Conservation (phyloP, 2,329 filamentous ascomycete species). For the Madurella fahalii region DNA sequence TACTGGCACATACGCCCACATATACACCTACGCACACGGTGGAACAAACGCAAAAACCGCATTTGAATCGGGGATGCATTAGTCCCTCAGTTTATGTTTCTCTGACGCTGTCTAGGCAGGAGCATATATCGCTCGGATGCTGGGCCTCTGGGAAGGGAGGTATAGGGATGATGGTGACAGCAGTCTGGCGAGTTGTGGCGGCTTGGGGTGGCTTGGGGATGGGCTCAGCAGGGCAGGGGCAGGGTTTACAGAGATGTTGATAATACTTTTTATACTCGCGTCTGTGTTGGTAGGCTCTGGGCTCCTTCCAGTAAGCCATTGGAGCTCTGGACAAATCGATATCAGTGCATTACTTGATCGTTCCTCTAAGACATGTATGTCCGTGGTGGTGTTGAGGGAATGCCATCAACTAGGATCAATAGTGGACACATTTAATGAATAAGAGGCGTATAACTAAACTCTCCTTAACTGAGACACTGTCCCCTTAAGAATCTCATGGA, state of each 20-base stretch:
- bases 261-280: background rate
- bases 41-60: background rate
- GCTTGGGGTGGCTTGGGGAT: background rate
- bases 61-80: background rate
- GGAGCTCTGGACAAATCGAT: background rate
- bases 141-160: background rate
- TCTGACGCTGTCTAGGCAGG: background rate
- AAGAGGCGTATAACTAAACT: too few relatives aligned
- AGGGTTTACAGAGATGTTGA: background rate
- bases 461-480: too few relatives aligned
- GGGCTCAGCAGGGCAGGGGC: background rate
- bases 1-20: slow-evolving; percentile 3
- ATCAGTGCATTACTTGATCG: background rate
- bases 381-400: background rate
- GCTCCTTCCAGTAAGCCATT: background rate
- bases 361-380: background rate
- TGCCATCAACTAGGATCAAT: too few relatives aligned
- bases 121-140: background rate
- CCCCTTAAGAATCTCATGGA: too few relatives aligned
- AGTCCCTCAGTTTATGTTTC: background rate
- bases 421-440: too few relatives aligned
- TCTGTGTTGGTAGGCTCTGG: background rate
- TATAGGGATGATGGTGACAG: background rate
- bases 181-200: background rate
- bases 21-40: background rate